Percentiles rank a stretch among this genome's conserved stretches.
These are phyloP conservation scores for Boletales sp. DNA, from an alignment of 768 basidiomycete genomes.

Conservation along the genomic window DNA sequence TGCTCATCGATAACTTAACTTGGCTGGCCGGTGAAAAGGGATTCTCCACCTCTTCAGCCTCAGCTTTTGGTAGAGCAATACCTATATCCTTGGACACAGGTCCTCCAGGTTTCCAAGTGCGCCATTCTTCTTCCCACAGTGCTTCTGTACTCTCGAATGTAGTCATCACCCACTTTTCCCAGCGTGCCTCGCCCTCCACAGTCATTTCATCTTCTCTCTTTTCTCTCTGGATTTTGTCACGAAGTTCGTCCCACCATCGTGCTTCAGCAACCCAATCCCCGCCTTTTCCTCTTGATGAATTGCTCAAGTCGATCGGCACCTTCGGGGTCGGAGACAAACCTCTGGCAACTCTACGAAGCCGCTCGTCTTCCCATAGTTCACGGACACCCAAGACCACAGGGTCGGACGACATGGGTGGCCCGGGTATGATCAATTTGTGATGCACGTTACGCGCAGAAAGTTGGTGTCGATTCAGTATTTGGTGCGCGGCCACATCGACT, in stretches of 20 bases:
- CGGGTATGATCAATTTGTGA: slow-evolving; percentile 61
- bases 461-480: slow-evolving; percentile 80
- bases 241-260: slow-evolving; percentile 73
- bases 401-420: slow-evolving; percentile 49
- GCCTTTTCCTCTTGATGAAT: slow-evolving; percentile 52
- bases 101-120: slow-evolving; percentile 49
- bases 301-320: slow-evolving; percentile 68
- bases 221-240: slow-evolving; percentile 53
- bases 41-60: slow-evolving; percentile 14
- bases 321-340: slow-evolving; percentile 73
- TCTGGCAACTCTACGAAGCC: slow-evolving; percentile 59
- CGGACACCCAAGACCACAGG: slow-evolving; percentile 85
- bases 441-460: slow-evolving; percentile 63
- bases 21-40: slow-evolving; percentile 24
- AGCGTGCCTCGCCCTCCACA: slow-evolving; percentile 32
- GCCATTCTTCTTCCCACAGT: slow-evolving; percentile 68
- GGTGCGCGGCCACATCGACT: slow-evolving; percentile 74
- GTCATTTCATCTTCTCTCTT: slow-evolving; percentile 24
- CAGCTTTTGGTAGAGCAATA: slow-evolving; percentile 13
- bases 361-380: slow-evolving; percentile 96
- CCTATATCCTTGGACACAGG: slow-evolving; percentile 10
- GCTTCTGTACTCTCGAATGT: slow-evolving; percentile 89
- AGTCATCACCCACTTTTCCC: slow-evolving; percentile 80
- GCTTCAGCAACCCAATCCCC: slow-evolving; percentile 71
- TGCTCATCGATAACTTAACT: slow-evolving; percentile 9